Percentiles rank a stretch among this genome's conserved stretches.
Conservation (phyloP, 371 early-diverging fungal species). For the Syncephalastrum sp. region DNA sequence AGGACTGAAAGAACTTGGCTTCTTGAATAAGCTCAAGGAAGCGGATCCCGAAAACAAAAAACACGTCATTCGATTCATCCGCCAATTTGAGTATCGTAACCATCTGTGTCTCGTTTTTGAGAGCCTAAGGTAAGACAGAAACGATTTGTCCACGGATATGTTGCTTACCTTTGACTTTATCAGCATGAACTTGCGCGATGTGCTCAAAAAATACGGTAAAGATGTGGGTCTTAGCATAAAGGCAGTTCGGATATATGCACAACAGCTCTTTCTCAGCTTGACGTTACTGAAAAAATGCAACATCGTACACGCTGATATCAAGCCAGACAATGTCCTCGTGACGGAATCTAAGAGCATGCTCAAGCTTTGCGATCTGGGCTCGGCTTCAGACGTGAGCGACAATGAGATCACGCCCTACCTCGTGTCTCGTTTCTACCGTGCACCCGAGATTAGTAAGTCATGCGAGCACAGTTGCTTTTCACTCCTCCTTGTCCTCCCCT, state of each 20-base stretch:
- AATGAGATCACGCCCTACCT: constrained; percentile 94
- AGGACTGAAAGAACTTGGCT: constrained; percentile 87
- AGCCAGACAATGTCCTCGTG: constrained; percentile 96
- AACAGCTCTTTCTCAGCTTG: constrained; percentile 88
- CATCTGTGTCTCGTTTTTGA: constrained; percentile 97
- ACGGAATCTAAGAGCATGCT: constrained; percentile 76
- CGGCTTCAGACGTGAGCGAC: constrained; percentile 84
- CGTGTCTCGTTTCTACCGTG: constrained; percentile 97
- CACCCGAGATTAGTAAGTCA: constrained; percentile 95
- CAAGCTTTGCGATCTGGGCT: constrained; percentile 94
- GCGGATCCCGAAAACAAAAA: constrained; percentile 87
- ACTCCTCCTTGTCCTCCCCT: background rate
- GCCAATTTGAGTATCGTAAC: constrained; percentile 87
- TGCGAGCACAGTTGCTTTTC: background rate
- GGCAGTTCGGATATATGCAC: constrained; percentile 90
- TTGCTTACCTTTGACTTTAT: background rate
- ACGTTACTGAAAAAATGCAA: constrained; percentile 79
- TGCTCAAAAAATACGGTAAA: constrained; percentile 91
- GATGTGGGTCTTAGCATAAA: constrained; percentile 90
- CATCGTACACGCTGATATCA: constrained; percentile 97
- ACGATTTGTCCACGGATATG: constrained; percentile 1
- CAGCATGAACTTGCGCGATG: constrained; percentile 90
- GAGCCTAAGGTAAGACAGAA: constrained; percentile 58
- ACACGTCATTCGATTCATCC: constrained; percentile 80
- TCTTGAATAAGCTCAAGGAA: constrained; percentile 78